These are phyloP conservation scores for Ampelocalamus luodianensis DNA, from an alignment of 176 grass and related monocot species.

Conservation along the genomic window DNA sequence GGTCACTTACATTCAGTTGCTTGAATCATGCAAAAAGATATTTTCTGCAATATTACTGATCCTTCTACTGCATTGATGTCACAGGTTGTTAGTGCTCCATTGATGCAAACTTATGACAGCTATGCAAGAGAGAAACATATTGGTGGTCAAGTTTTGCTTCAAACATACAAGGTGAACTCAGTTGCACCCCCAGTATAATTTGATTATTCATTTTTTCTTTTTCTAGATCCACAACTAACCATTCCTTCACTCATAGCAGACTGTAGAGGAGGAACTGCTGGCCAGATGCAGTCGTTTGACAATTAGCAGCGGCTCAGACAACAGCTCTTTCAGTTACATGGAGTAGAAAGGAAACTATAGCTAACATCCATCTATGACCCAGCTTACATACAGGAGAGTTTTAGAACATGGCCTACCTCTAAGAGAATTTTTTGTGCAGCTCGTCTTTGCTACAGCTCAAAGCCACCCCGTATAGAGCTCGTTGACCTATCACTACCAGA, in stretches of 20 bases:
- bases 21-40: conserved; percentile 19
- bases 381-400: conserved; percentile 49
- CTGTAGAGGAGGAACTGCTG: conserved; percentile 60
- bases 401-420: conserved; percentile 36
- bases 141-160: conserved; percentile 52
- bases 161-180: conserved; percentile 60
- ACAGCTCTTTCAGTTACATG: conserved; percentile 26
- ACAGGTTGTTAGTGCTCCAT: conserved; percentile 56
- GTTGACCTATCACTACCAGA: conserved; percentile 12
- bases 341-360: conserved; percentile 34
- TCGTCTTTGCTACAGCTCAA: conserved; percentile 48
- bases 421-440: conserved; percentile 18
- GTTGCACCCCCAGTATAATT: neutral
- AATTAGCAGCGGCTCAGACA: conserved; percentile 24
- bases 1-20: conserved; percentile 6
- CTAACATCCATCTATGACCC: conserved; percentile 37
- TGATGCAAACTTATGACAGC: conserved; percentile 53
- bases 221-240: conserved; percentile 22
- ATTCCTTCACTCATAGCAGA: conserved; percentile 26
- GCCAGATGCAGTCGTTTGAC: conserved; percentile 55
- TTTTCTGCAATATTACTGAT: conserved; percentile 27
- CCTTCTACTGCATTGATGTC: neutral
- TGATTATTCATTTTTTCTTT: neutral
- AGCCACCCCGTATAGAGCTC: conserved; percentile 13
- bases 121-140: conserved; percentile 54